Conservation (phyloP, 352 stramenopile genomes). For the Thraustochytrium striatum region DNA sequence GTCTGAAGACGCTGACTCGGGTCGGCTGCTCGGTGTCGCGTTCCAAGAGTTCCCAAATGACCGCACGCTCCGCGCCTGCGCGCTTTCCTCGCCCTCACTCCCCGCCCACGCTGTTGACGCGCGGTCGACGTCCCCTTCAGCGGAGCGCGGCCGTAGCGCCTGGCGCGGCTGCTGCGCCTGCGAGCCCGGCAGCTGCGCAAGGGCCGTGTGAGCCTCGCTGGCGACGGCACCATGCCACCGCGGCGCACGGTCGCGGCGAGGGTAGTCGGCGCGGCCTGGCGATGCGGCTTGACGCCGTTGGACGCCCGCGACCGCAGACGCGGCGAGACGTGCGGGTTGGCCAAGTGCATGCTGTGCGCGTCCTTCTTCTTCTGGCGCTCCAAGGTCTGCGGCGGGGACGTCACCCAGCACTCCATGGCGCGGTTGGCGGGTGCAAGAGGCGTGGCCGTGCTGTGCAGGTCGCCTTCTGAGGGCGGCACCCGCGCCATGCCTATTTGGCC, state of each 20-base stretch:
- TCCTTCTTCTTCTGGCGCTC: slow-evolving; percentile 30
- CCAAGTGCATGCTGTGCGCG: background rate
- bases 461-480: background rate
- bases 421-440: slow-evolving; percentile 12
- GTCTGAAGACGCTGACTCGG: too few species aligned
- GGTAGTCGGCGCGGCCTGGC: background rate
- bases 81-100: too few species aligned
- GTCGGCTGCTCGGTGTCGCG: too few species aligned
- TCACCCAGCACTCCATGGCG: slow-evolving; percentile 42
- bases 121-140: background rate
- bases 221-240: background rate
- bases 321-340: slow-evolving; percentile 29
- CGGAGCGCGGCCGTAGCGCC: too few species aligned
- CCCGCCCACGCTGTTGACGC: too few species aligned
- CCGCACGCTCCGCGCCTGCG: too few species aligned
- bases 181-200: background rate
- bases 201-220: background rate
- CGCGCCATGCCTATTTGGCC: background rate
- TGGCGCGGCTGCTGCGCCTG: background rate
- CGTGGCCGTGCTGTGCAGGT: background rate
- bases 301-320: slow-evolving; percentile 2
- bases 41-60: too few species aligned
- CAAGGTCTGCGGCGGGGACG: background rate
- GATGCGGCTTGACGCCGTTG: slow-evolving; percentile 22
- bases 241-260: background rate